Evolutionary conservation across 169 alveolate species (phyloP).

Genomic region (Plasmodium berghei): DNA sequence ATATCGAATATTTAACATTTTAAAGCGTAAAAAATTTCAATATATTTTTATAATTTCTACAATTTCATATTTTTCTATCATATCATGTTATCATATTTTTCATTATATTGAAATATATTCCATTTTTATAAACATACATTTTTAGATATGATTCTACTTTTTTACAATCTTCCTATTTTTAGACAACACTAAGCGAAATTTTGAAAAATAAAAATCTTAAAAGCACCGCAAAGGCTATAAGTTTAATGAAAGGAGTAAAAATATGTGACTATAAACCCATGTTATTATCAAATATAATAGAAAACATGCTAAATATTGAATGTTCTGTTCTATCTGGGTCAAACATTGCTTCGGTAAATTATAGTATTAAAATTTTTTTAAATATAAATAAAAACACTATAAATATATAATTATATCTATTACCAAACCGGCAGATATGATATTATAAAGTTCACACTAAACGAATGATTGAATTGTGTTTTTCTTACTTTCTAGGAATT

Average conservation of each 20-base stretch:
- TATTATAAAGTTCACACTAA: neutral
- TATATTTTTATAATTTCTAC: neutral
- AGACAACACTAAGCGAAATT: constrained; percentile 77
- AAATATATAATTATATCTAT: too few relatives aligned
- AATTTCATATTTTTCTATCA: neutral
- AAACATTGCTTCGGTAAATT: constrained; percentile 89
- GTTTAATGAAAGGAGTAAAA: constrained; percentile 89
- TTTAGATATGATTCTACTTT: neutral
- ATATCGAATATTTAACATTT: too few relatives aligned
- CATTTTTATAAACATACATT: neutral
- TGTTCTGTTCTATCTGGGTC: constrained; percentile 91
- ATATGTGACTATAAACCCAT: constrained; percentile 83
- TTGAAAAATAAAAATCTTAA: constrained; percentile 74
- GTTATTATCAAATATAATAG: constrained; percentile 83
- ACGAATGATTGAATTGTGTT: neutral
- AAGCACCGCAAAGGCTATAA: constrained; percentile 86
- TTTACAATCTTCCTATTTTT: constrained; percentile 16
- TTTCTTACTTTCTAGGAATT: constrained; percentile 76
- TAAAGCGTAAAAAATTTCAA: too few relatives aligned
- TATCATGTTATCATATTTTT: neutral
- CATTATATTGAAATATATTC: too few relatives aligned
- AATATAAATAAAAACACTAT: too few relatives aligned
- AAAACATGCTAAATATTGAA: constrained; percentile 82
- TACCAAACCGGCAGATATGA: neutral
- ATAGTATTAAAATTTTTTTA: neutral